A percentile compares a stretch with the other conserved stretches of the same genome.
These are phyloP conservation scores for Aspergillus coremiiformis DNA, from an alignment of 495 filamentous ascomycete genomes.

Conservation along the genomic window DNA sequence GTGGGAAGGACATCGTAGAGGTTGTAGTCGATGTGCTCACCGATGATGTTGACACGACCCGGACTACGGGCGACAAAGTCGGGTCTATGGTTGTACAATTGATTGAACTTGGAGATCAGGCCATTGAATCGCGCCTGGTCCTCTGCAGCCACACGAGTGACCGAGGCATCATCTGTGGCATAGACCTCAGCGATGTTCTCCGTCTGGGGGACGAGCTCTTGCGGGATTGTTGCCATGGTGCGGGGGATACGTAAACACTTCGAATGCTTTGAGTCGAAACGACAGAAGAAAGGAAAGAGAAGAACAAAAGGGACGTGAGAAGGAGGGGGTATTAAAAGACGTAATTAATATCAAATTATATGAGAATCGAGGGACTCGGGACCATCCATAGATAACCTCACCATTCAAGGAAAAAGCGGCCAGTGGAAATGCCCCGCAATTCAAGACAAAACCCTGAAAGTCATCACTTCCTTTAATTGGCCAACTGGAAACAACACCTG, in stretches of 20 bases:
- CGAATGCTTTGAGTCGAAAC: neutral
- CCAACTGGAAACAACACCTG: neutral
- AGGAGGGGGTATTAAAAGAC: neutral
- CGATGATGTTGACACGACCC: conserved; percentile 95
- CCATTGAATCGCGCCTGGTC: conserved; percentile 57
- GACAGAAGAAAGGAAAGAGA: conserved; percentile 2
- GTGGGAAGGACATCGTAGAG: conserved; percentile 94
- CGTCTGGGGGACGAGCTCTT: conserved; percentile 42
- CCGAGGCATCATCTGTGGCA: conserved; percentile 39
- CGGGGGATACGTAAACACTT: conserved; percentile 1
- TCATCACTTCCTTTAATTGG: too few species aligned
- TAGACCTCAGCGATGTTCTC: conserved; percentile 45
- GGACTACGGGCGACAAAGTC: conserved; percentile 86
- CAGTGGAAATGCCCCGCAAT: conserved; percentile 8
- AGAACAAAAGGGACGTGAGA: neutral
- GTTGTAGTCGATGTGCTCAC: conserved; percentile 98
- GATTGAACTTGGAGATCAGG: conserved; percentile 64
- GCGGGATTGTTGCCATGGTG: conserved; percentile 36
- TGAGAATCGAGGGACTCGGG: too few species aligned
- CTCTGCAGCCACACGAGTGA: conserved; percentile 27
- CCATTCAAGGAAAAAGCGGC: too few species aligned
- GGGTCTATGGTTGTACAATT: conserved; percentile 60
- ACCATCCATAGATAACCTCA: too few species aligned
- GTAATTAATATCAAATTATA: too few species aligned
- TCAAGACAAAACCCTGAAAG: neutral